A percentile compares a stretch with the other conserved stretches of the same genome.
These are phyloP conservation scores for Microcera coccophila DNA, from an alignment of 2,329 filamentous ascomycete species.

Conservation along the genomic window DNA sequence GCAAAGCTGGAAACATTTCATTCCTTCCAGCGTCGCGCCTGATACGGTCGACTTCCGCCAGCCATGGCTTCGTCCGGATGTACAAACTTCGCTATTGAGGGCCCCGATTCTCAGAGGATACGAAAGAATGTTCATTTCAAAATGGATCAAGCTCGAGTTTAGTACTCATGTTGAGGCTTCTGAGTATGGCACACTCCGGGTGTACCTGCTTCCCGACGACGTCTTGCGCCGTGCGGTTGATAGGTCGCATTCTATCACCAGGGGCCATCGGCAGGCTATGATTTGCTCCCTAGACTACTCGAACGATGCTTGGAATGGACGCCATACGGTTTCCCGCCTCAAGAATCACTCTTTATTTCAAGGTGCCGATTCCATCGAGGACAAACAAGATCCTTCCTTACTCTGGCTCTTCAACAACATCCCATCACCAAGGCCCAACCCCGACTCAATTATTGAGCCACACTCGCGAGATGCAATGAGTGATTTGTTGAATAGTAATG, in stretches of 20 bases:
- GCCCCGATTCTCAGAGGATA: constrained; percentile 22
- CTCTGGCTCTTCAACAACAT: constrained; percentile 71
- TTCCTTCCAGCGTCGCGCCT: constrained; percentile 14
- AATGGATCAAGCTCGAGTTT: constrained; percentile 46
- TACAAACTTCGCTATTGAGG: constrained; percentile 30
- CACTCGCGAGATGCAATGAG: constrained; percentile 53
- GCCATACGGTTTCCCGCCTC: constrained; percentile 3
- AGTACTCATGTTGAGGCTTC: constrained; percentile 17
- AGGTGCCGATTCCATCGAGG: constrained; percentile 22
- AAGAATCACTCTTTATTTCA: constrained; percentile 8
- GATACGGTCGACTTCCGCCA: not conserved
- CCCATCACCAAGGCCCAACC: constrained; percentile 61
- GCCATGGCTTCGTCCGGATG: constrained; percentile 10
- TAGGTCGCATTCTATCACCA: constrained; percentile 43
- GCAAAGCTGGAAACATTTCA: constrained; percentile 29
- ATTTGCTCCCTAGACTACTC: constrained; percentile 56
- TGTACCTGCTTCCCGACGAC: constrained; percentile 66
- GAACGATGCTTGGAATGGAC: constrained; percentile 51
- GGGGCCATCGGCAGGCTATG: constrained; percentile 44
- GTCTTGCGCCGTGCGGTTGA: constrained; percentile 51
- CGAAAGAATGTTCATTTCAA: constrained; percentile 30
- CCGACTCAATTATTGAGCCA: constrained; percentile 44
- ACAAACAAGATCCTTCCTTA: constrained; percentile 48
- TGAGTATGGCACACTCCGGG: constrained; percentile 39
- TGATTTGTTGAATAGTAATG: constrained; percentile 48